Percentiles rank a stretch among this genome's conserved stretches.
phyloP scores from a whole-genome alignment of 2,329 filamentous ascomycete genomes.

The Aspergillus quadrilineatus region DNA sequence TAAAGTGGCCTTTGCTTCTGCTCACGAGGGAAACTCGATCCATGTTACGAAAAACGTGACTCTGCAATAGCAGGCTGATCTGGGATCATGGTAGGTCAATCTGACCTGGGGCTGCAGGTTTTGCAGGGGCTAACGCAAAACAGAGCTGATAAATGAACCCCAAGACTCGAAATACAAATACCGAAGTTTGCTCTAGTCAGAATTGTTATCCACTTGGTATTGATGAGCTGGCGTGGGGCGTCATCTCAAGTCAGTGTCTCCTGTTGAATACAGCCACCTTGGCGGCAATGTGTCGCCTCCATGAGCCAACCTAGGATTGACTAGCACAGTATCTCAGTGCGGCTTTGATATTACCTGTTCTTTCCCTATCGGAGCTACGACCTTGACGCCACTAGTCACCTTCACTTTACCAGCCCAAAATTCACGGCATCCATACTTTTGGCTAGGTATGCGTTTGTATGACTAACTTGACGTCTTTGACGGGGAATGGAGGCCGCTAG shows the following conservation, averaged over 20 bases:
- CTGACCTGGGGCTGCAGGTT: not conserved
- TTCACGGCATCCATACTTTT: too few species aligned
- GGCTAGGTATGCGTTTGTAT: too few species aligned
- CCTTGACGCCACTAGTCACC: too few species aligned
- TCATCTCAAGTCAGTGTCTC: not conserved
- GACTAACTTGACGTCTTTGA: too few species aligned
- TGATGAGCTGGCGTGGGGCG: not conserved
- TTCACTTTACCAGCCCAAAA: too few species aligned
- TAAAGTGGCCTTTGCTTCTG: not conserved
- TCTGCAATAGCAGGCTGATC: not conserved
- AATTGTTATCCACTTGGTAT: not conserved
- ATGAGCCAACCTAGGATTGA: too few species aligned
- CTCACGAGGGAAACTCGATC: not conserved
- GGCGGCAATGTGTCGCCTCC: not conserved
- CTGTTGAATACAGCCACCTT: not conserved
- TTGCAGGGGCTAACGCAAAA: not conserved
- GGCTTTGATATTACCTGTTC: too few species aligned
- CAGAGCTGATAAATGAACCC: not conserved
- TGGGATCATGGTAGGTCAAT: conserved; percentile 1
- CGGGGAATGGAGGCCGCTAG: too few species aligned
- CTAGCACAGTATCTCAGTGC: too few species aligned
- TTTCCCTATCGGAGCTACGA: too few species aligned
- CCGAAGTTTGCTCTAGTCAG: not conserved
- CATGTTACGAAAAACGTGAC: not conserved
- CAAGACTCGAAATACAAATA: not conserved